phyloP scores from a whole-genome alignment of 768 basidiomycete genomes.

The Sporobolomyces roseus region DNA sequence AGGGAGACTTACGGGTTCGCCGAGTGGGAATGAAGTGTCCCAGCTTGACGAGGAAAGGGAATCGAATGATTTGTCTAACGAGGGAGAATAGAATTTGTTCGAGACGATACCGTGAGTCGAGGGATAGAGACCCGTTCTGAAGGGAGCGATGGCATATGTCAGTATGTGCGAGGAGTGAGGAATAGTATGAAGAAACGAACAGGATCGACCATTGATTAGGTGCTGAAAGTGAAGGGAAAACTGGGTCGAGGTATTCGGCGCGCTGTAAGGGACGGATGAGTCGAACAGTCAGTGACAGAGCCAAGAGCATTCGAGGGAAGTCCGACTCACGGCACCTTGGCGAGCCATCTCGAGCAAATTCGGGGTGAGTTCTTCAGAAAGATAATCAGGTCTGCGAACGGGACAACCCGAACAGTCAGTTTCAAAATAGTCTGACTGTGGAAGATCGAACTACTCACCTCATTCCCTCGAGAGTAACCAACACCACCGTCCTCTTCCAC shows the following conservation, averaged over 20 bases:
- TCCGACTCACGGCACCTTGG: background rate
- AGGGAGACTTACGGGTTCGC: conserved; percentile 67
- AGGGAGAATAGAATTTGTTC: conserved; percentile 87
- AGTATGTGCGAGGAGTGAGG: background rate
- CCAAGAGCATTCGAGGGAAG: background rate
- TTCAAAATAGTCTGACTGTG: no score
- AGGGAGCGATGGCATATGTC: conserved; percentile 2
- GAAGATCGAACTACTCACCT: conserved; percentile 8
- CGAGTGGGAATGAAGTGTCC: conserved; percentile 76
- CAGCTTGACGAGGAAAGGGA: conserved; percentile 54
- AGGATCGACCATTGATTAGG: conserved; percentile 92
- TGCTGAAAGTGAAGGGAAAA: conserved; percentile 86
- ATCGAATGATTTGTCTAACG: conserved; percentile 62
- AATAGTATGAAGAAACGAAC: conserved; percentile 51
- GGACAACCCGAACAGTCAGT: background rate
- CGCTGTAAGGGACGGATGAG: conserved; percentile 47
- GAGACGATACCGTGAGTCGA: conserved; percentile 89
- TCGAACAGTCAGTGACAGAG: background rate
- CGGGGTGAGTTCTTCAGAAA: conserved; percentile 79
- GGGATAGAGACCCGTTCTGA: conserved; percentile 80
- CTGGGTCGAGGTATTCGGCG: conserved; percentile 79
- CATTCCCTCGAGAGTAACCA: conserved; percentile 83
- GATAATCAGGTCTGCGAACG: conserved; percentile 70
- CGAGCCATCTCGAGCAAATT: conserved; percentile 73
- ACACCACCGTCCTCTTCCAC: conserved; percentile 72